phyloP scores from a whole-genome alignment of 345 rosid genomes.

The Ceriops zippeliana region DNA sequence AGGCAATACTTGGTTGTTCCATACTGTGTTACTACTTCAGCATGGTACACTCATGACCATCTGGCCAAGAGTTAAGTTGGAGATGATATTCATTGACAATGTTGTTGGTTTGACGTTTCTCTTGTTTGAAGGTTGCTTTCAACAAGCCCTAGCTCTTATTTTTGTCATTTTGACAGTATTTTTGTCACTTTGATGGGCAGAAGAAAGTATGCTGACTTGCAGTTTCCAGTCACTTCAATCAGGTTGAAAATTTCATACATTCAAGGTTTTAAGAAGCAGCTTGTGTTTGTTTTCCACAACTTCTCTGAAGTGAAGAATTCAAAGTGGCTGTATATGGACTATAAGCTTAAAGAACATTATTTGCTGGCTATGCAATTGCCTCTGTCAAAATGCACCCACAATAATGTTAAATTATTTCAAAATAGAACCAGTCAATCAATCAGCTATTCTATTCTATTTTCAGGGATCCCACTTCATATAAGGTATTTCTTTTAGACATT shows the following conservation, averaged over 20 bases:
- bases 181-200: conserved; percentile 40
- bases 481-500: conserved; percentile 31
- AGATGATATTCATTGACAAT: conserved; percentile 78
- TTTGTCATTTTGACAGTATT: conserved; percentile 51
- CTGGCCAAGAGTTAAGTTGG: conserved; percentile 81
- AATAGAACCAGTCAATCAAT: conserved; percentile 34
- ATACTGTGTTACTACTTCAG: conserved; percentile 42
- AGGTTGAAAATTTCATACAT: conserved; percentile 60
- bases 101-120: conserved; percentile 67
- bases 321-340: conserved; percentile 59
- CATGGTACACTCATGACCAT: conserved; percentile 47
- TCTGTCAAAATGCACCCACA: conserved; percentile 58
- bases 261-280: conserved; percentile 50
- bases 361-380: conserved; percentile 51
- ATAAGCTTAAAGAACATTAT: conserved; percentile 49
- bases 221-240: conserved; percentile 67
- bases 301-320: conserved; percentile 53
- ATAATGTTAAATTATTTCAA: conserved; percentile 56
- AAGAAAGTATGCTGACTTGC: conserved; percentile 43
- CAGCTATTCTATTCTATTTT: conserved; percentile 28
- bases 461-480: conserved; percentile 15
- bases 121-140: conserved; percentile 76
- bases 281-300: conserved; percentile 58
- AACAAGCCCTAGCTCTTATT: conserved; percentile 57
- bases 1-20: conserved; percentile 42